Conservation (phyloP, 2,329 filamentous ascomycete genomes). For the Pseudogymnoascus sp. region DNA sequence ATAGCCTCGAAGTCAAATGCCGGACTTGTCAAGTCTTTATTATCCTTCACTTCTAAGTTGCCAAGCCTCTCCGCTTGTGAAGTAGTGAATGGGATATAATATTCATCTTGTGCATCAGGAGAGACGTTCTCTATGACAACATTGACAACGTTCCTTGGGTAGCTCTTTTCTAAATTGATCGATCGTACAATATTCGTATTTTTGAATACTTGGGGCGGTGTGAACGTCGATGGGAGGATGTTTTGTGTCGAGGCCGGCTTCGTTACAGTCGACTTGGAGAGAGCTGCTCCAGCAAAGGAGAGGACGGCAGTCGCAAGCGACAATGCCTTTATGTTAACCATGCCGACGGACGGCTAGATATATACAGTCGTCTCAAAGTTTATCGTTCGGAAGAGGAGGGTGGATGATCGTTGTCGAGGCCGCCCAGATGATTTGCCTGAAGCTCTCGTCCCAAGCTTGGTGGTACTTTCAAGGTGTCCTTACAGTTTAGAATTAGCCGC, state of each 20-base stretch:
- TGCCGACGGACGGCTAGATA: slow-evolving; percentile 3
- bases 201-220: slow-evolving; percentile 83
- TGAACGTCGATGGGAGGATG: slow-evolving; percentile 59
- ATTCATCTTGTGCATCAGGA: slow-evolving; percentile 71
- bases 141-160: slow-evolving; percentile 83
- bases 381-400: not conserved
- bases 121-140: slow-evolving; percentile 88
- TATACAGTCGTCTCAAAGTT: slow-evolving; percentile 4
- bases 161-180: slow-evolving; percentile 88
- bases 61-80: slow-evolving; percentile 69
- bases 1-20: slow-evolving; percentile 63
- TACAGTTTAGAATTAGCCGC: slow-evolving; percentile 9
- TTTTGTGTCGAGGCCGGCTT: slow-evolving; percentile 45
- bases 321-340: slow-evolving; percentile 25
- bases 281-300: slow-evolving; percentile 37
- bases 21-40: slow-evolving; percentile 63
- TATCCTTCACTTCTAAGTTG: slow-evolving; percentile 84
- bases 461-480: slow-evolving; percentile 9
- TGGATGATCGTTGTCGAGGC: slow-evolving; percentile 7
- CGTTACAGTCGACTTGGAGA: slow-evolving; percentile 24
- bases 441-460: slow-evolving; percentile 7
- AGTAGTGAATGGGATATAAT: slow-evolving; percentile 80
- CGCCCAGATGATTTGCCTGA: slow-evolving; percentile 3
- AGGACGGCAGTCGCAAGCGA: slow-evolving; percentile 48
- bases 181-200: slow-evolving; percentile 86